Conservation (phyloP, 441 rosid species). For the Raphanus hybrid region DNA sequence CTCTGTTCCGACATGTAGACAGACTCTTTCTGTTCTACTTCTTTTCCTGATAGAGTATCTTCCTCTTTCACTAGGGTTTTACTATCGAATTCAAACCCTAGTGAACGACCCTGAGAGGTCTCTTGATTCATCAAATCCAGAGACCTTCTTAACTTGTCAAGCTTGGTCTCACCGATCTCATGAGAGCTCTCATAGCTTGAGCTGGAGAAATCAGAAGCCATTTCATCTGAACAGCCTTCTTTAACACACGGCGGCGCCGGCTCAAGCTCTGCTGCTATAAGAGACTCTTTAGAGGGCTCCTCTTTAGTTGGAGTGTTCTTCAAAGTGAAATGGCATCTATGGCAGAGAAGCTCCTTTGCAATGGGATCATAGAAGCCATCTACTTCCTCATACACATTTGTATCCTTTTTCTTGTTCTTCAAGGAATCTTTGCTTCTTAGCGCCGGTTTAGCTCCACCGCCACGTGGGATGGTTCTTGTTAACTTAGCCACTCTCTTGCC, state of each 20-base stretch:
- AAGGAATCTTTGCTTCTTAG: constrained; percentile 59
- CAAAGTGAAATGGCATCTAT: constrained; percentile 80
- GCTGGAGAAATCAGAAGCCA: constrained; percentile 42
- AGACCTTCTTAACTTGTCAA: constrained; percentile 39
- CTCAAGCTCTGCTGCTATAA: constrained; percentile 26
- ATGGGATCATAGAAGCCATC: constrained; percentile 46
- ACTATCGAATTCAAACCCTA: not conserved
- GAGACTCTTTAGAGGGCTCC: constrained; percentile 51
- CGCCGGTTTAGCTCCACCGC: constrained; percentile 52
- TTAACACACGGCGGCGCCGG: not conserved
- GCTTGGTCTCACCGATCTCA: constrained; percentile 51
- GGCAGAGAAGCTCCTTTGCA: constrained; percentile 69
- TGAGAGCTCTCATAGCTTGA: constrained; percentile 47
- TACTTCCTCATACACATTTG: constrained; percentile 49
- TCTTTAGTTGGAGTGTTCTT: constrained; percentile 39
- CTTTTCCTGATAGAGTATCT: constrained; percentile 32
- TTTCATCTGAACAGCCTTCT: constrained; percentile 29
- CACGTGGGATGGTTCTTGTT: constrained; percentile 58
- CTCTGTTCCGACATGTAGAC: constrained; percentile 38
- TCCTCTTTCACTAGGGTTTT: constrained; percentile 31
- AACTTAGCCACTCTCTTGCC: constrained; percentile 66
- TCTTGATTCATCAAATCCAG: constrained; percentile 33
- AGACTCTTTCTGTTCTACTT: constrained; percentile 27
- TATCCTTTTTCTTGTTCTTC: constrained; percentile 76
- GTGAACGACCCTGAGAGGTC: constrained; percentile 14